A percentile compares a stretch with the other conserved stretches of the same genome.
phyloP scores from a whole-genome alignment of 2,329 filamentous ascomycete species.

The Rhinocladiella similis region DNA sequence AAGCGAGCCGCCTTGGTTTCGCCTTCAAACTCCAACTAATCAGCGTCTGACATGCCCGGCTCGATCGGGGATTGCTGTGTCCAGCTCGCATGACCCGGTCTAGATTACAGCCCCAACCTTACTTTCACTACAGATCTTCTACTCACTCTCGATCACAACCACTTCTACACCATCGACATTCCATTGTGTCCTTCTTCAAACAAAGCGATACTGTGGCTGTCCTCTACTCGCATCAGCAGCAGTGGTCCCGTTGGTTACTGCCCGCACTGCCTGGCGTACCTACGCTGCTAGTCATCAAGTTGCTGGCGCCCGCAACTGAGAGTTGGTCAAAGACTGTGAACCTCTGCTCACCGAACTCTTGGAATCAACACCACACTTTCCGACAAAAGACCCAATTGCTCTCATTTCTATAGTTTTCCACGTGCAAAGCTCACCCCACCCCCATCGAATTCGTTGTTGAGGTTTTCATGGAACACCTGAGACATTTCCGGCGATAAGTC shows the following conservation, averaged over 20 bases:
- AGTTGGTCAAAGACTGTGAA: too few species aligned
- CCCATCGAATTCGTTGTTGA: neutral
- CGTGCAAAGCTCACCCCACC: neutral
- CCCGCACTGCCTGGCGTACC: too few species aligned
- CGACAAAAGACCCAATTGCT: too few species aligned
- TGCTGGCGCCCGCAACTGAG: too few species aligned
- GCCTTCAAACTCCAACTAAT: neutral
- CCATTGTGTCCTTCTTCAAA: neutral
- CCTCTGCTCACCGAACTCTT: neutral
- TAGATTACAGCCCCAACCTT: slow-evolving; percentile 21
- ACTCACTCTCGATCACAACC: slow-evolving; percentile 4
- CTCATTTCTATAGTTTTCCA: too few species aligned
- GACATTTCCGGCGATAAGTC: slow-evolving; percentile 4
- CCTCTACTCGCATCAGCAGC: too few species aligned
- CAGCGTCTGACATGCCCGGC: neutral
- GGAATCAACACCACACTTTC: neutral
- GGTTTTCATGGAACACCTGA: neutral
- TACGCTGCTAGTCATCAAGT: too few species aligned
- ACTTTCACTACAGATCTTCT: slow-evolving; percentile 21
- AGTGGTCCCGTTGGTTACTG: too few species aligned
- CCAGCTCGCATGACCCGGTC: slow-evolving; percentile 23
- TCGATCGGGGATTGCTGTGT: slow-evolving; percentile 4
- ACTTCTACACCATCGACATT: neutral
- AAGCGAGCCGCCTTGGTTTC: slow-evolving; percentile 2
- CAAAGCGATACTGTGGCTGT: too few species aligned